Conservation (phyloP, 768 basidiomycete genomes). For the Termitomyces sp. region DNA sequence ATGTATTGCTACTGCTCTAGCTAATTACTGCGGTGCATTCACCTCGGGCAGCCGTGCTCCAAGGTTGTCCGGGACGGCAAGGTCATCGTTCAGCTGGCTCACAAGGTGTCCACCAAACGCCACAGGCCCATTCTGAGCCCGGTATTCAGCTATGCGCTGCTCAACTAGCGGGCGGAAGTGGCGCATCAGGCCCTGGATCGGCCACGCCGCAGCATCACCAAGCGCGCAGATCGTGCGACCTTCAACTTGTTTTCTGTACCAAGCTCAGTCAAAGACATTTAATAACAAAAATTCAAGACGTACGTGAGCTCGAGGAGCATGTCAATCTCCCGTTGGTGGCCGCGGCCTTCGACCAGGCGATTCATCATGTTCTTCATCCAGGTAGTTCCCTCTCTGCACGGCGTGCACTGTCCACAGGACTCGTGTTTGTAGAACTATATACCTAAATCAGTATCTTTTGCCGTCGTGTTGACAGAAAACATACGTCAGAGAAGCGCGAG, state of each 20-base stretch:
- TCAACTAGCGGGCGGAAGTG: constrained; percentile 98
- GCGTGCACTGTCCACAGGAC: constrained; percentile 96
- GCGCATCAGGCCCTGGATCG: constrained; percentile 95
- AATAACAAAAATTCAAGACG: constrained; percentile 21
- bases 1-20: background rate
- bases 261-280: background rate
- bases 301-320: constrained; percentile 96
- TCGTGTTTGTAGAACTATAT: constrained; percentile 95
- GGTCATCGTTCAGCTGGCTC: constrained; percentile 62
- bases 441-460: background rate
- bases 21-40: constrained; percentile 21
- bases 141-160: constrained; percentile 76
- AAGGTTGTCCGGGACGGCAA: constrained; percentile 75
- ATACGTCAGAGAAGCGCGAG: constrained; percentile 82
- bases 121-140: constrained; percentile 74
- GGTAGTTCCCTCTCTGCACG: constrained; percentile 91
- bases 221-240: constrained; percentile 96
- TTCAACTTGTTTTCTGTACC: constrained; percentile 86
- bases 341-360: constrained; percentile 89
- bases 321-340: constrained; percentile 92
- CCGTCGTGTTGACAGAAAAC: constrained; percentile 16
- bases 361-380: constrained; percentile 99
- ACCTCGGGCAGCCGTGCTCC: constrained; percentile 49
- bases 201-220: constrained; percentile 98
- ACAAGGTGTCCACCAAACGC: constrained; percentile 83